These are phyloP conservation scores for Ceratobasidium sp. DNA, from an alignment of 1,284 basidiomycete species.

Conservation along the genomic window DNA sequence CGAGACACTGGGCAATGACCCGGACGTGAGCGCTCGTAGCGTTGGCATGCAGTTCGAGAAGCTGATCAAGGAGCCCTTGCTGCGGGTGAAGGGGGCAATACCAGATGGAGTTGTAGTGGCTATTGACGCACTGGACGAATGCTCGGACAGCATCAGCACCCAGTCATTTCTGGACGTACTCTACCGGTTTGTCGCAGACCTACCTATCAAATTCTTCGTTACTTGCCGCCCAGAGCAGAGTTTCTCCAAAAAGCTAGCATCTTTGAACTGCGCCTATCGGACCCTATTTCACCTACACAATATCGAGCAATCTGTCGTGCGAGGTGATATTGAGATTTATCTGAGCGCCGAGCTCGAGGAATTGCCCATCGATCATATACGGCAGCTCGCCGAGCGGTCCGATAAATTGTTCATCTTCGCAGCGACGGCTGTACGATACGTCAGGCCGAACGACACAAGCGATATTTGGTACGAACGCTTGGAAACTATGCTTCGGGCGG, in stretches of 20 bases:
- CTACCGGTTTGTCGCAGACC: not conserved
- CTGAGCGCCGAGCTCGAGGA: slow-evolving; percentile 10
- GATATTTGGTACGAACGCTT: slow-evolving; percentile 13
- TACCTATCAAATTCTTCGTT: slow-evolving; percentile 11
- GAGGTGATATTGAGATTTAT: slow-evolving; percentile 41
- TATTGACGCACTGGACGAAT: slow-evolving; percentile 23
- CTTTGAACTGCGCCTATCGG: not conserved
- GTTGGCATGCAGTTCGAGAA: slow-evolving; percentile 4
- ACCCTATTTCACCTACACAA: slow-evolving; percentile 18
- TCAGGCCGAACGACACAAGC: not conserved
- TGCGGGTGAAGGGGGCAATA: not conserved
- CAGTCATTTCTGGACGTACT: not conserved
- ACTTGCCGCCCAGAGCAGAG: slow-evolving; percentile 44
- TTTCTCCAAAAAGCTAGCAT: not conserved
- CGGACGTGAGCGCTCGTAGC: not conserved
- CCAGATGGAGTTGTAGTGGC: not conserved
- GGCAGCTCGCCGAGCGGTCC: slow-evolving; percentile 17
- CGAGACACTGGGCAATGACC: no score
- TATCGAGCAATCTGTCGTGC: slow-evolving; percentile 40
- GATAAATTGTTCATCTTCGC: slow-evolving; percentile 45
- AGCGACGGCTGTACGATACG: not conserved
- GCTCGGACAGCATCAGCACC: no score
- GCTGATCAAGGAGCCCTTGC: not conserved
- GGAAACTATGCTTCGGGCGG: slow-evolving; percentile 1
- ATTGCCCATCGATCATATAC: slow-evolving; percentile 15